Evolutionary conservation across 306 rosid species (phyloP).

Genomic region (Neltuma alba): DNA sequence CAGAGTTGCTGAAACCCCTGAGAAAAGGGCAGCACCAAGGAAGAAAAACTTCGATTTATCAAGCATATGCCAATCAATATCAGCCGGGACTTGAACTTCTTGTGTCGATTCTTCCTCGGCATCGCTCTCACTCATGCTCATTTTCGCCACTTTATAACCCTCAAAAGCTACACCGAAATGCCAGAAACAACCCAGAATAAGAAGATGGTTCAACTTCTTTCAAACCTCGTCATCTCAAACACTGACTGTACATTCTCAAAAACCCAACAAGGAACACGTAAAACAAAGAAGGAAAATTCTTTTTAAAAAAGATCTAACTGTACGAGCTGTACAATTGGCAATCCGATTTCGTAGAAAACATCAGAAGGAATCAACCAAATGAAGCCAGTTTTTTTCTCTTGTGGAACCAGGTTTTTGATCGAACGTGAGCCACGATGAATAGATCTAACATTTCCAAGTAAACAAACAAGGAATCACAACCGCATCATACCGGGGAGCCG

Average conservation of each 20-base stretch:
- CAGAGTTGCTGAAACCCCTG: no score
- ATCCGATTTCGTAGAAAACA: not conserved
- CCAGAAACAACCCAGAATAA: slow-evolving; percentile 8
- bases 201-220: slow-evolving; percentile 11
- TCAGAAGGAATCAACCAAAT: not conserved
- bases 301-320: not conserved
- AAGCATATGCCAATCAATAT: no score
- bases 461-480: slow-evolving; percentile 13
- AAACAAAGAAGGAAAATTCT: not conserved
- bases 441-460: slow-evolving; percentile 58
- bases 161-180: not conserved
- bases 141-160: slow-evolving; percentile 53
- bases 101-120: slow-evolving; percentile 71
- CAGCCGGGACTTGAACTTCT: no score
- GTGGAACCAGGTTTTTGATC: slow-evolving; percentile 71
- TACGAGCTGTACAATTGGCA: slow-evolving; percentile 39
- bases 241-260: slow-evolving; percentile 25
- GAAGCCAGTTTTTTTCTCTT: slow-evolving; percentile 41
- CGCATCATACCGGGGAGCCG: slow-evolving; percentile 39
- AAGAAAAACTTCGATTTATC: no score
- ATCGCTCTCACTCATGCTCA: slow-evolving; percentile 55
- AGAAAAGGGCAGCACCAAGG: no score
- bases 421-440: slow-evolving; percentile 44
- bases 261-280: not conserved
- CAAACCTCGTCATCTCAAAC: slow-evolving; percentile 18